Conservation (phyloP, 345 rosid genomes). For the Capsella bursapastoris region DNA sequence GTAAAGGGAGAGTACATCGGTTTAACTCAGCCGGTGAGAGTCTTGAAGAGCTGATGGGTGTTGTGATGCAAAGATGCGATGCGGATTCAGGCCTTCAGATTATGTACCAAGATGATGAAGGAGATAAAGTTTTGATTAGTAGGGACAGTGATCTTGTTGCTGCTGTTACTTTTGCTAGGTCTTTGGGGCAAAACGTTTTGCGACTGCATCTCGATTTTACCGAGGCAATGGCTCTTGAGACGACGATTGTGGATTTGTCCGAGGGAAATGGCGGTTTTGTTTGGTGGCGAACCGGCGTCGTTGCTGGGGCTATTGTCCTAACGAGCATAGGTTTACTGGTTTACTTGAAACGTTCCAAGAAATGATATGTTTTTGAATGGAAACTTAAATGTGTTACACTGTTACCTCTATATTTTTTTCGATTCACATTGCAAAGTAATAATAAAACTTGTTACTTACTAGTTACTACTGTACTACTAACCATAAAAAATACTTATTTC, state of each 20-base stretch:
- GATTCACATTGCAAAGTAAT: constrained; percentile 13
- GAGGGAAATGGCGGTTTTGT: constrained; percentile 24
- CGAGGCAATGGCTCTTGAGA: constrained; percentile 18
- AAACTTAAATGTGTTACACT: background rate
- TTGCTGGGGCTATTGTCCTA: constrained; percentile 36
- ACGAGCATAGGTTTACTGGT: constrained; percentile 34
- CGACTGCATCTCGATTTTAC: constrained; percentile 35
- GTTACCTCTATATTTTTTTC: background rate
- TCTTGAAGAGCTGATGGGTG: constrained; percentile 65
- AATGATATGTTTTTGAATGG: constrained; percentile 17
- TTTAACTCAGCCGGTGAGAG: constrained; percentile 60
- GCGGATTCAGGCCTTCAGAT: constrained; percentile 24
- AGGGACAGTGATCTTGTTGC: constrained; percentile 76
- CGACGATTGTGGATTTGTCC: constrained; percentile 13
- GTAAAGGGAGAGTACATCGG: constrained; percentile 83
- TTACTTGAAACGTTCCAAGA: constrained; percentile 44
- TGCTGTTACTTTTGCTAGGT: constrained; percentile 70
- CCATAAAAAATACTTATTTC: background rate
- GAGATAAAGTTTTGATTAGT: constrained; percentile 80
- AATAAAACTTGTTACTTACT: background rate
- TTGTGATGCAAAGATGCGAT: constrained; percentile 60
- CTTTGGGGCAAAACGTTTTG: constrained; percentile 57
- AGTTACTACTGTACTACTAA: background rate
- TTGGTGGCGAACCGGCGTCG: constrained; percentile 29
- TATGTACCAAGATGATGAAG: constrained; percentile 91